Base-by-base conservation (phyloP, 441 rosid species). In the Gossypium trilobum region DNA sequence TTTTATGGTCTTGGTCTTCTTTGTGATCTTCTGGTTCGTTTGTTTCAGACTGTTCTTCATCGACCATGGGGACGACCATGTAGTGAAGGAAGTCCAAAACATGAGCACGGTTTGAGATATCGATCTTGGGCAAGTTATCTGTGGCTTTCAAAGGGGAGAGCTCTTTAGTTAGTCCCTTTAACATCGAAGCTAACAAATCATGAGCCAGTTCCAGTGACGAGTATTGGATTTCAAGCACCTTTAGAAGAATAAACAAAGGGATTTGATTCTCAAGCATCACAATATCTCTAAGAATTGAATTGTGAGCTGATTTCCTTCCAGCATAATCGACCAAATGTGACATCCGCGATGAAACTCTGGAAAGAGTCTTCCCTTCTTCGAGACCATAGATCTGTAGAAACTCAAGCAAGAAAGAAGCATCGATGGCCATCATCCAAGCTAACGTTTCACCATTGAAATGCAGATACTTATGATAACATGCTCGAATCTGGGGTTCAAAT, bases 201-300 rank as follows among this genome's bases (percentile, higher is more conserved):
- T 89, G 88, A 1, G 88, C 85, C 52, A 64, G 54, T 52, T 86
- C 88, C 0, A 11, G 6, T 0, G 88, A 82, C 0, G 75, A 48
- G 8, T 74, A 69, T 56, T 81, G 89, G 68, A 78, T 55, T 48
- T 92, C 91, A 0, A 90, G 57, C 54, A 86, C 76, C 68, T 79
- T 87, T 50, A 81, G 76, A 71, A 87, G 39, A 2, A 92, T 85
- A 17, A 92, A 87, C 2, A 92, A 61, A 0, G 94, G 97, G 86
- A 58, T 58, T 13, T 58, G 63, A 25, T 58, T 58, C 63, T 58
- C 63, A 25, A 58, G 63, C 63, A 58, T 89, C 82, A 88, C 76
- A 20, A 89, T 64, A 42, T 90, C 96, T 79, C 88, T 82, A 8
- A 89, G 80, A 73, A 90, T 84, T 10, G 81, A 87, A 48, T 85